Evolutionary conservation across 2,329 filamentous ascomycete species (phyloP).

Genomic region (Aspergillus ibericus): DNA sequence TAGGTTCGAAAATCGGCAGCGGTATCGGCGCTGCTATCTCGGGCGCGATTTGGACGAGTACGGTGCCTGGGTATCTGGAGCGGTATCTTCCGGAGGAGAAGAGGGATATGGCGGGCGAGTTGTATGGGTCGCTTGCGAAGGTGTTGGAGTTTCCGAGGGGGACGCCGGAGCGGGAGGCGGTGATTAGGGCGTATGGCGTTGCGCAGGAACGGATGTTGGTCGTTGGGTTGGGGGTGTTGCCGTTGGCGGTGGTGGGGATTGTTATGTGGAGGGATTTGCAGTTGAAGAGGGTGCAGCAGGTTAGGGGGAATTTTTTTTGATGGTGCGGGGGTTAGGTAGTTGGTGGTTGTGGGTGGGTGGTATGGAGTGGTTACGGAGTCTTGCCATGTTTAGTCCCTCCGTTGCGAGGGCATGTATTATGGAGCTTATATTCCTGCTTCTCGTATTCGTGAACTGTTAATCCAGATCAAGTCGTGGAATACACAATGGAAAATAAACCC

Average conservation of each 20-base stretch:
- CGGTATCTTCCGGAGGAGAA: conserved; percentile 16
- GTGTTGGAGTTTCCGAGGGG: conserved; percentile 40
- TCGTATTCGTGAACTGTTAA: no score
- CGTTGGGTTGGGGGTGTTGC: conserved; percentile 23
- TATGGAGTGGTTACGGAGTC: no score
- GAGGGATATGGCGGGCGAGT: conserved; percentile 17
- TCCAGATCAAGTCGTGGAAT: no score
- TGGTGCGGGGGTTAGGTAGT: background rate
- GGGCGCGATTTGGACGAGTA: conserved; percentile 25
- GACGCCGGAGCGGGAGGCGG: conserved; percentile 43
- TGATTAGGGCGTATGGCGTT: conserved; percentile 49
- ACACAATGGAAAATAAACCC: no score
- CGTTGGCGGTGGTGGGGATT: conserved; percentile 2
- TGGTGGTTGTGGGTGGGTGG: background rate
- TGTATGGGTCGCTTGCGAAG: conserved; percentile 17
- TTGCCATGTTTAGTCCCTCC: no score
- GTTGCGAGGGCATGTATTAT: no score
- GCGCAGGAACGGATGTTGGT: conserved; percentile 48
- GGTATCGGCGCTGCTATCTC: conserved; percentile 24
- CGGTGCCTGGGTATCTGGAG: conserved; percentile 19
- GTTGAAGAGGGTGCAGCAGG: conserved; percentile 8
- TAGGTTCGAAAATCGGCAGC: conserved; percentile 24
- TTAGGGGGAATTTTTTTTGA: conserved; percentile 11
- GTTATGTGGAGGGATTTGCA: conserved; percentile 9
- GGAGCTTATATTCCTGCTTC: no score